Base-by-base conservation (phyloP, 2,329 filamentous ascomycete genomes). In the Cladosporium sp. region DNA sequence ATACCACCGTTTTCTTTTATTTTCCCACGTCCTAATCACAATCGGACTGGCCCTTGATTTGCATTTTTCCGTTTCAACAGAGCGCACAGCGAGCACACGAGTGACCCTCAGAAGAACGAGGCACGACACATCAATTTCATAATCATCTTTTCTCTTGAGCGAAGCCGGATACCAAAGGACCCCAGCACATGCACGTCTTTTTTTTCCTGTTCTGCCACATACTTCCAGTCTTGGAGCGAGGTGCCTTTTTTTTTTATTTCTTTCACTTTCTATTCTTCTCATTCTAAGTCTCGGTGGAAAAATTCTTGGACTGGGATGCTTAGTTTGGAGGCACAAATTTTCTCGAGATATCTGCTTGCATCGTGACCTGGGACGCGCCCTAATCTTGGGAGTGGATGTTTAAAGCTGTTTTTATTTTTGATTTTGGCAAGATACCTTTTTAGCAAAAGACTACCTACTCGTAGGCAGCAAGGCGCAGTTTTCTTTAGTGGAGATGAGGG, bases 81-180 rank as follows among this genome's bases (percentile, higher is more conserved):
- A 49, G 54, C 54, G 54, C 54, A 56, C 43, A 56, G 34, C 54
- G 30, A 56, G 42, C 42, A 56, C 54, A 55, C n/a, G 25, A 55
- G 25, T 30, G 12, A 20, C 9, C 25, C 22, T 17, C 37, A 19
- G 14, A 12, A 28, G 15, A 3, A 39, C 22, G 51, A 34, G 30
- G 30, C 30, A 34, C 11, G 30, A 34, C 11, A 12, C 30, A 34
- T 11, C 30, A 43, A 43, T 43, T 55, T 43, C 25, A n/a, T 37
- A 19, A 49, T 49, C 7, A 39, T 25, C 2, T 39, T 30, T 28
- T 47, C 25, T 25, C 25, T 25, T 6, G 25, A 25, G 25, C 25
- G 25, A 28, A 49, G 30, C 30, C 47, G 54, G 42, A 56, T 56
- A 56, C 54, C 54, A 56, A 56, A 42, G 54, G 30, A 36, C 52